Conservation (phyloP, 257 asterid species). For the Plantago ovata region DNA sequence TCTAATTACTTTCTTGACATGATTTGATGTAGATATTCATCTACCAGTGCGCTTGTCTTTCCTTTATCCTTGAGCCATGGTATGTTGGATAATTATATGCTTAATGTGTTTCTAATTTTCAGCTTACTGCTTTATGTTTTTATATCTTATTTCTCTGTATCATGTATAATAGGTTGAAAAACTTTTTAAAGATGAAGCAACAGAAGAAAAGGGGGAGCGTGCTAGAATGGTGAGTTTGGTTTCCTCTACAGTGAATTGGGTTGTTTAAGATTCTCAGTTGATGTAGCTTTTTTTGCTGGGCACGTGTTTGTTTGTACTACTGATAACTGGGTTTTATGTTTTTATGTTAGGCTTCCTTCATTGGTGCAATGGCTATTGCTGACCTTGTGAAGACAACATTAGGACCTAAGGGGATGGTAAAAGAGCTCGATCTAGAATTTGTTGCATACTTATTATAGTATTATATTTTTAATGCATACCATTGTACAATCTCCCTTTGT, state of each 20-base stretch:
- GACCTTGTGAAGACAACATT: conserved; percentile 94
- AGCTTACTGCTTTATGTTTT: conserved; percentile 1
- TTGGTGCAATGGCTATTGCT: conserved; percentile 95
- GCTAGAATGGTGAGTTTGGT: conserved; percentile 75
- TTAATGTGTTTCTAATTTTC: too few relatives aligned
- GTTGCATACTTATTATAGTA: not conserved
- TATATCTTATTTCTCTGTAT: not conserved
- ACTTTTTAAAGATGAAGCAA: conserved; percentile 85
- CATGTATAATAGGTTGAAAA: conserved; percentile 37
- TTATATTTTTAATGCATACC: not conserved
- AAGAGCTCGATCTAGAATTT: not conserved
- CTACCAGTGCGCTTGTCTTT: too few relatives aligned
- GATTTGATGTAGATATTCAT: too few relatives aligned
- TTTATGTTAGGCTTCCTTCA: conserved; percentile 65
- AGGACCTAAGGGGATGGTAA: conserved; percentile 98
- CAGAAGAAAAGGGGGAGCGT: conserved; percentile 95
- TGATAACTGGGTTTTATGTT: conserved; percentile 17
- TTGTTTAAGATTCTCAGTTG: not conserved
- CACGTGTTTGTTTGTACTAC: not conserved
- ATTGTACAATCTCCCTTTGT: conserved; percentile 14
- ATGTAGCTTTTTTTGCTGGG: too few relatives aligned
- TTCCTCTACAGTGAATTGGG: not conserved
- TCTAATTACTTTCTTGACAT: too few relatives aligned
- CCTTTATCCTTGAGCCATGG: too few relatives aligned
- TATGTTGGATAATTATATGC: too few relatives aligned